phyloP scores from a whole-genome alignment of 768 basidiomycete genomes.

The Phylloporus sp. region DNA sequence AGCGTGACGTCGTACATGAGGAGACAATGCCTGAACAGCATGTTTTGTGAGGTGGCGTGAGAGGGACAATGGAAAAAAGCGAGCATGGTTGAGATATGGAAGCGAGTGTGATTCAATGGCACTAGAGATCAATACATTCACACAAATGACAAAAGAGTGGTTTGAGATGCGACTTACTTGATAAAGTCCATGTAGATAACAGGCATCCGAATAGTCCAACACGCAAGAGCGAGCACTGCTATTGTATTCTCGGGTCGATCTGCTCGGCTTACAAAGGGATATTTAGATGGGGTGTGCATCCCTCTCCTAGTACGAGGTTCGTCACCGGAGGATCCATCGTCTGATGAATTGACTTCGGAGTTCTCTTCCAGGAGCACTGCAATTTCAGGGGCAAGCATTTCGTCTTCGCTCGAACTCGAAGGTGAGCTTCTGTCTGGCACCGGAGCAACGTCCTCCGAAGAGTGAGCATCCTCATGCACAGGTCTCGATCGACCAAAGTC shows the following conservation, averaged over 20 bases:
- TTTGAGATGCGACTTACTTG: constrained; percentile 41
- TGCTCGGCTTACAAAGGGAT: constrained; percentile 24
- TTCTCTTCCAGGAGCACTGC: constrained; percentile 36
- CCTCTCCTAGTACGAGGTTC: constrained; percentile 8
- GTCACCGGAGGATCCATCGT: constrained; percentile 23
- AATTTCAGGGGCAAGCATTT: constrained; percentile 33
- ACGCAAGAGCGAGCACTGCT: constrained; percentile 66
- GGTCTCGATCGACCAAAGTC: constrained; percentile 2
- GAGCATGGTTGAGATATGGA: constrained; percentile 73
- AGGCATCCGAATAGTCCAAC: constrained; percentile 77
- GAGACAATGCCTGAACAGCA: constrained; percentile 59
- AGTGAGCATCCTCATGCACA: constrained; percentile 16
- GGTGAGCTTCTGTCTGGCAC: constrained; percentile 9
- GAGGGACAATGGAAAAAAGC: constrained; percentile 57
- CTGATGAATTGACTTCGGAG: constrained; percentile 32
- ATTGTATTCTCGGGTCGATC: constrained; percentile 49
- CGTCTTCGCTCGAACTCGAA: constrained; percentile 20
- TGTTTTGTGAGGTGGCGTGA: constrained; percentile 69
- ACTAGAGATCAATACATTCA: constrained; percentile 35
- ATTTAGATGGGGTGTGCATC: constrained; percentile 4
- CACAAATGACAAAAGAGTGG: neutral
- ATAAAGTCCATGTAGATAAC: constrained; percentile 71
- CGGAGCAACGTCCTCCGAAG: constrained; percentile 8
- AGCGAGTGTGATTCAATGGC: constrained; percentile 69
- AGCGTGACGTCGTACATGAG: constrained; percentile 42